Base-by-base conservation (phyloP, 768 basidiomycete genomes). In the Boletus barrowsii region DNA sequence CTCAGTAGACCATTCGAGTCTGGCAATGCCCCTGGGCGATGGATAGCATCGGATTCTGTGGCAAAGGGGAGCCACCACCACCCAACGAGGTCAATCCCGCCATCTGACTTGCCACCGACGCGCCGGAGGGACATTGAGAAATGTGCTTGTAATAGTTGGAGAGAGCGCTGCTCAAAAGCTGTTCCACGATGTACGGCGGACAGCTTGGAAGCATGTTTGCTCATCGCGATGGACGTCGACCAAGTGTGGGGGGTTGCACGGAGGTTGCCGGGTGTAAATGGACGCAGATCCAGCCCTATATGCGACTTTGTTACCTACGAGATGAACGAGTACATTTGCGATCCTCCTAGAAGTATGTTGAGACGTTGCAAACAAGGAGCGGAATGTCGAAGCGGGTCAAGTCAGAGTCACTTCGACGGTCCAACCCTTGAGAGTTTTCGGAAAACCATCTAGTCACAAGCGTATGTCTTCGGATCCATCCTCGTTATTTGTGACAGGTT, bases 71-170 rank as follows among this genome's bases (percentile, higher is more conserved):
- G 73, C 87, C 86, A 93, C 94, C 94, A 96, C 91, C 92, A 95
- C 15, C 94, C 94, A 49, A 87, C 68, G 20, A 96, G 76, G 70
- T 97, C 94, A 41, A 97, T 75, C 0, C 94, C 94, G 5, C 93
- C 92, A 67, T 96, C 94, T n/a, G 83, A 79, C 62, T 79, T 83
- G n/a, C 93, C 92, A 5, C 93, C 93, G 15, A 94, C 84, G 47
- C 84, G 82, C 43, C 72, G 76, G 5, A 95, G 77, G 2, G 84
- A 78, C 93, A 96, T 97, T 35, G 87, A 90, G 46, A 95, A 73
- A 43, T 82, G 69, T 3, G 79, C 68, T 36, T 83, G 81, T 5
- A 93, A 77, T 6, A 91, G 62, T 10, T 70, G 66, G 26, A 86
- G 77, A 0, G 86, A 84, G 2, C 86, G 81, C 29, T 81, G 67